A percentile compares a stretch with the other conserved stretches of the same genome.
phyloP scores from a whole-genome alignment of 2,329 filamentous ascomycete species.

The Hortaea werneckii region DNA sequence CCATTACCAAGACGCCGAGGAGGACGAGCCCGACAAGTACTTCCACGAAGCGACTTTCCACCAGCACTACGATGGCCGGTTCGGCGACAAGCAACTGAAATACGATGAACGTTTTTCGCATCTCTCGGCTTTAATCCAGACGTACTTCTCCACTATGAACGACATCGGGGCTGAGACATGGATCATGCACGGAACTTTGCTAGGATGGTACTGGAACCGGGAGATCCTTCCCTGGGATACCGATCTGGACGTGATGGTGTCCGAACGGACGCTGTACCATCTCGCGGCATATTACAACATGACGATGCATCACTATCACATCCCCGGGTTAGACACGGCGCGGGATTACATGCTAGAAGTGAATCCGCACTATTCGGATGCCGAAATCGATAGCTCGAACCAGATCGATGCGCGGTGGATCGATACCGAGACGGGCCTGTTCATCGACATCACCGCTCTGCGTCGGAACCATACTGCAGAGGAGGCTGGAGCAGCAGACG shows the following conservation, averaged over 20 bases:
- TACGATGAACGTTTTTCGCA: conserved; percentile 38
- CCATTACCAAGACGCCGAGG: conserved; percentile 23
- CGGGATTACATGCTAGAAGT: conserved; percentile 47
- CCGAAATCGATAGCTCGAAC: conserved; percentile 39
- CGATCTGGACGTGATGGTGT: conserved; percentile 51
- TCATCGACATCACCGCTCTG: conserved; percentile 52
- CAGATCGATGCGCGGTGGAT: conserved; percentile 54
- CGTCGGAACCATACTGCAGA: conserved; percentile 35
- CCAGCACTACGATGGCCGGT: conserved; percentile 48
- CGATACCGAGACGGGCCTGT: conserved; percentile 48
- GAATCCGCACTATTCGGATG: conserved; percentile 45
- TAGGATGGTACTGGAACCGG: conserved; percentile 56
- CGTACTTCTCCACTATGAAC: conserved; percentile 48
- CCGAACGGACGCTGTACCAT: conserved; percentile 44
- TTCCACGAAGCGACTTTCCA: conserved; percentile 45
- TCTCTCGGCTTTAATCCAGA: conserved; percentile 43
- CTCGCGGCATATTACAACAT: conserved; percentile 52
- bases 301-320: conserved; percentile 42
- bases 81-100: conserved; percentile 37
- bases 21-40: conserved; percentile 38
- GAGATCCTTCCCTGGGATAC: conserved; percentile 53
- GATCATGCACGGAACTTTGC: conserved; percentile 53
- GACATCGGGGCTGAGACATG: conserved; percentile 49
- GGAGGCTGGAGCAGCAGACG: conserved; percentile 27
- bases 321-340: conserved; percentile 8